phyloP scores from a whole-genome alignment of 23 red algal species.

The Chondrus crispus region DNA sequence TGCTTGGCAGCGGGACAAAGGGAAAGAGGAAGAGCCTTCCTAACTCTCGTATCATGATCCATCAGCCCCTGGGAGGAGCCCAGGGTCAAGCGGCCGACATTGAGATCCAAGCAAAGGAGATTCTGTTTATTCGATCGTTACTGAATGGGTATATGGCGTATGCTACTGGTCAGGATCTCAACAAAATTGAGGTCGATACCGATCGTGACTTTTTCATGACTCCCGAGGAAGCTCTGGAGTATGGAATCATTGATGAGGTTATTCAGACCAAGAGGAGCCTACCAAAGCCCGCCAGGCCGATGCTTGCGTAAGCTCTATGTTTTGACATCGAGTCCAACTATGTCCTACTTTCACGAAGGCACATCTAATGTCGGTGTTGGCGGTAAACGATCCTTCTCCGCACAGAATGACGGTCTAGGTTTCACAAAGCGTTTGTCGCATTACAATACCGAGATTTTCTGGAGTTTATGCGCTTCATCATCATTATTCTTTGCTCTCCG shows the following conservation, averaged over 20 bases:
- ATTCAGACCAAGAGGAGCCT: conserved; percentile 72
- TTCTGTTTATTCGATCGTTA: conserved; percentile 75
- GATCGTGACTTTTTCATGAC: conserved; percentile 95
- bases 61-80: conserved; percentile 88
- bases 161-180: conserved; percentile 73
- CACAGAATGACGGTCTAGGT: too few relatives aligned
- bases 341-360: too few relatives aligned
- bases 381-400: too few relatives aligned
- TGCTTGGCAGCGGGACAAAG: conserved; percentile 77
- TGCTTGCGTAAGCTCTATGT: neutral
- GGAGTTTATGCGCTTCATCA: too few relatives aligned
- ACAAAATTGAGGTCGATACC: conserved; percentile 79
- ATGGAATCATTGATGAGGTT: conserved; percentile 91
- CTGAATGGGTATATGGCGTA: conserved; percentile 83
- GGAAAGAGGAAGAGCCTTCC: conserved; percentile 90
- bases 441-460: too few relatives aligned
- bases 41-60: conserved; percentile 94
- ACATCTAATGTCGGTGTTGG: too few relatives aligned
- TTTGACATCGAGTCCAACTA: neutral
- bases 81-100: conserved; percentile 94
- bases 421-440: too few relatives aligned
- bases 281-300: conserved; percentile 46
- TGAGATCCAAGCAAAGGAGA: conserved; percentile 92
- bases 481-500: too few relatives aligned
- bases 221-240: conserved; percentile 74